Conservation (phyloP, 2,329 filamentous ascomycete species). For the Coleophoma crateriformis region DNA sequence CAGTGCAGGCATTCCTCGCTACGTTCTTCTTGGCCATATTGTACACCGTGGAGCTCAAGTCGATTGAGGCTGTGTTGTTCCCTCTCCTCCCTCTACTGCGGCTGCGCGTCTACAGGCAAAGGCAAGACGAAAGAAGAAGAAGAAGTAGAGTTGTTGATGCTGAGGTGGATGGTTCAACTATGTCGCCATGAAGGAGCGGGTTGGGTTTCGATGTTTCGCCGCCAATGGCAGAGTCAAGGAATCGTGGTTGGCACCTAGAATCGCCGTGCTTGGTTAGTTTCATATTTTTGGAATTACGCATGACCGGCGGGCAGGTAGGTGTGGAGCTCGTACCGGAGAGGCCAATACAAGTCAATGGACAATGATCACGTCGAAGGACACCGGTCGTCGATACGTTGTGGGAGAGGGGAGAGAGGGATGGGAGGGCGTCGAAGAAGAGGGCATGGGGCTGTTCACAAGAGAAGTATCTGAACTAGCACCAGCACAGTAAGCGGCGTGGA, state of each 20-base stretch:
- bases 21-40: slow-evolving; percentile 23
- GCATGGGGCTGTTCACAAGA: too few relatives aligned
- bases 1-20: slow-evolving; percentile 16
- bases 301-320: neutral
- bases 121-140: too few relatives aligned
- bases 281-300: neutral
- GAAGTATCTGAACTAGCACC: too few relatives aligned
- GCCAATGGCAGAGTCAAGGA: neutral
- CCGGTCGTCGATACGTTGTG: too few relatives aligned
- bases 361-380: too few relatives aligned
- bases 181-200: neutral
- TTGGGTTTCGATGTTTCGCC: neutral
- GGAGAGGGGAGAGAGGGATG: too few relatives aligned
- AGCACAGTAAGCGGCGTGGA: too few relatives aligned
- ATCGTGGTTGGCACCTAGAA: neutral
- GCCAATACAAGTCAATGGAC: too few relatives aligned
- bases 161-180: neutral
- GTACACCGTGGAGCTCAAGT: neutral
- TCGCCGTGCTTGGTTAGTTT: neutral
- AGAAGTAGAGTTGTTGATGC: too few relatives aligned
- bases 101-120: too few relatives aligned
- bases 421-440: too few relatives aligned
- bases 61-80: neutral
- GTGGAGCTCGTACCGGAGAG: neutral
- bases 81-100: neutral